Evolutionary conservation across 345 rosid genomes (phyloP), one percentile per base, ranked within the genome.

Genomic region (Isatis tinctoria): DNA sequence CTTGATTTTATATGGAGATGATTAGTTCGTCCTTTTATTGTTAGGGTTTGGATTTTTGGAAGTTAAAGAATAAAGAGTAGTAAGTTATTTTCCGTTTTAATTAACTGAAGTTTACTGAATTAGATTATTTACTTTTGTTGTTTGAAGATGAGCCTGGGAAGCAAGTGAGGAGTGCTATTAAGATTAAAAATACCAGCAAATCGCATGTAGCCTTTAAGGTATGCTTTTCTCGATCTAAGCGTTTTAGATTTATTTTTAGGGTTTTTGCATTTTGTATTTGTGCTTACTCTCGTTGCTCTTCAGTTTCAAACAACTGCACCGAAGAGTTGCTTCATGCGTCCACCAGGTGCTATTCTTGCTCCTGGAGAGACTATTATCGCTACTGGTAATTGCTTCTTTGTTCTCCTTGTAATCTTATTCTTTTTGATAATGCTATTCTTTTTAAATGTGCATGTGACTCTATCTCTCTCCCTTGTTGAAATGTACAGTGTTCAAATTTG

Each of bases 311-410:
- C 99, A 26, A 96, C 97, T 41, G 96, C 91, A 18, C 99, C 98
- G 0, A 96, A 96, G 81, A 96, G 99, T 84, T 96, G 99, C 78
- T 96, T 90, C 82, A 96, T 96, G 99, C 97, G 99, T 44, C 99
- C 99, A 35, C 97, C 98, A 0, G 99, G 96, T 36, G 97, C 95
- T 41, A 81, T 96, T 81, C 98, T 96, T 81, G 79, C 95, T 59
- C 98, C 99, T 20, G 90, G 98, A 17, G 97, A 96, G 82, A 87
- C 87, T 75, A 67, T 96, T 62, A 80, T 92, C 3, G 98, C 97
- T 5, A 96, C 97, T 36, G 99, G 98, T 96, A 86, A 60, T 48
- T 48, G 62, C 32, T 39, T 72, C 8, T 61, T 27, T 43, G 22
- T 10, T 13, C 5, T 2, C 45, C 2, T 7, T 27, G 22, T 10